Conservation (phyloP, 768 basidiomycete species). For the Candolleomyces eurysporus region DNA sequence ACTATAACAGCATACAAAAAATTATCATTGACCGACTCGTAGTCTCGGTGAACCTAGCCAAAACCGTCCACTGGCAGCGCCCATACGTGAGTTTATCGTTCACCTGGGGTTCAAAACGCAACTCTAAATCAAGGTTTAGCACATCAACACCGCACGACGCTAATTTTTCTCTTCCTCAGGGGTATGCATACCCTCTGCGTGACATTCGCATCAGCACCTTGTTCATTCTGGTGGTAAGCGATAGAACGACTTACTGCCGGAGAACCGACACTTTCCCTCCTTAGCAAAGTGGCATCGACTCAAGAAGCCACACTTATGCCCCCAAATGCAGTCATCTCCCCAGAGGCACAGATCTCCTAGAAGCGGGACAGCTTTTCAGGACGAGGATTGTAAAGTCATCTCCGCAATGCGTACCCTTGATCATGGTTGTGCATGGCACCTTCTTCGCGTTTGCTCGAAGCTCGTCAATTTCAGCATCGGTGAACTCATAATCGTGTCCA, state of each 20-base stretch:
- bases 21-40: too few species aligned
- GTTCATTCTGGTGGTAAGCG: background rate
- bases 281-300: slow-evolving; percentile 47
- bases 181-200: background rate
- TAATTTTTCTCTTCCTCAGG: background rate
- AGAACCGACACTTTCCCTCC: slow-evolving; percentile 59
- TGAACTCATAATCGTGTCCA: slow-evolving; percentile 58
- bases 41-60: too few species aligned
- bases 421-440: slow-evolving; percentile 56
- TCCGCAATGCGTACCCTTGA: slow-evolving; percentile 42
- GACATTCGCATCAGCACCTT: background rate
- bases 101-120: too few species aligned
- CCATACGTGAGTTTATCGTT: too few species aligned
- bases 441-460: slow-evolving; percentile 57
- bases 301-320: slow-evolving; percentile 46
- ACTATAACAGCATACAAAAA: too few species aligned
- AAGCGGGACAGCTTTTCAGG: background rate
- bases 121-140: background rate
- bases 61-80: too few species aligned
- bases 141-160: background rate
- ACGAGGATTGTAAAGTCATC: background rate
- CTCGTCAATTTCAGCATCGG: slow-evolving; percentile 49
- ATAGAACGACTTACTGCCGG: slow-evolving; percentile 43
- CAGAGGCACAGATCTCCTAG: slow-evolving; percentile 55
- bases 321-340: slow-evolving; percentile 59